Base-by-base conservation (phyloP, 1,284 basidiomycete genomes). In the Ustilago trichophora region DNA sequence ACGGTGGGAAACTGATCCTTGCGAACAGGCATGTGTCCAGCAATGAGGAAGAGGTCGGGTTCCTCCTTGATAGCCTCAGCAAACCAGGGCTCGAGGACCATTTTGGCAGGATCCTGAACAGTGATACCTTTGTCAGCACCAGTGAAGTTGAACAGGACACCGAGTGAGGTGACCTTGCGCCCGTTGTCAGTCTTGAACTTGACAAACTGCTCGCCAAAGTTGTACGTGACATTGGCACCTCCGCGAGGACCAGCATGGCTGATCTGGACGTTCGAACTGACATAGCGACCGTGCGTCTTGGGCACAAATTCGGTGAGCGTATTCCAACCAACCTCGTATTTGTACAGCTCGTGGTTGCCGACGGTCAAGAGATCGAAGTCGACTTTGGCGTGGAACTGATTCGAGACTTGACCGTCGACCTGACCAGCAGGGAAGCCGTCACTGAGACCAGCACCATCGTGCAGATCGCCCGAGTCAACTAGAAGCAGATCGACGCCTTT, bases 261-360 rank as follows among this genome's bases (percentile, higher is more conserved):
- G 50, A 78, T 72, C 40, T 69, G 66, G 42, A 75, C 69, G 49
- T 73, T 73, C 46, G 57, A 71, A 21, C 67, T 56, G 31, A 77
- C 41, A 51, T 70, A 76, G 15, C 73, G 72, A 16, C 71, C 72
- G 15, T 57, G 19, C 25, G 59, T 44, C 44, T 43, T 22, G 3
- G 90, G 90, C 3, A 85, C 88, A 74, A 91, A 91, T 79, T 91
- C 89, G 54, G 86, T 84, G 82, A 90, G 88, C 86, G 91, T 89
- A 81, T 92, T 90, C 44, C 88, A 85, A 0, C 90, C 87, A 75
- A 90, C 86, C 2, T 84, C 85, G 78, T 92, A 92, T 56, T 87
- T 85, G 82, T 93, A 93, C 29, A 94, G 82, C 83, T 94, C 92
- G 75, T 93, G 92, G 77, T 94, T 94, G 76, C 92, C 92, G 52